Base-by-base conservation (phyloP, 805 yeast species). In the Diddensiella transvaalensis region DNA sequence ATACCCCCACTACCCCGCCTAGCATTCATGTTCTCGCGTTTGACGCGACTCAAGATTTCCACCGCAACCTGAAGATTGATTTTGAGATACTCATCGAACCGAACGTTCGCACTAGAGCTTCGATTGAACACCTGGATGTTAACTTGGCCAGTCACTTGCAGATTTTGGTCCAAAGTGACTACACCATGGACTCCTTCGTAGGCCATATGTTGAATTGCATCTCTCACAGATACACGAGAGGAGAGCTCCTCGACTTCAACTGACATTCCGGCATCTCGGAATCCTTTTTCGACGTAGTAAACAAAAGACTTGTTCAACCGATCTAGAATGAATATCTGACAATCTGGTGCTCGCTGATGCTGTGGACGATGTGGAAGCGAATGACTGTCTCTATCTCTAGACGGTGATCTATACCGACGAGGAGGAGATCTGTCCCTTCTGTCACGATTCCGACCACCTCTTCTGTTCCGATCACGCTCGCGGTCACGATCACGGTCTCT, bases 1-100 rank as follows among this genome's bases (percentile, higher is more conserved):
- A n/a, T n/a, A 26, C 32, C 32, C 22, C 42, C 26, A 18, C 24
- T 21, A 17, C 35, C 11, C 43, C 22, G 36, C 29, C 15, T 23
- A n/a, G 46, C 21, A 15, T 17, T 36, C 18, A 15, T 18, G 2
- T 42, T 21, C 26, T 56, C 49, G 18, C 40, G 52, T 44, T 53
- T 60, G 22, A 60, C 56, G 2, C 64, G 57, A 13, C 65, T 57
- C n/a, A 83, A 55, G 18, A 85, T 66, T 42, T 79, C 80, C 11
- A 83, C 75, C 0, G 90, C 90, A 39, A 79, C 83, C 33, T 79
- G 78, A 6, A 80, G 69, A 2, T 82, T 80, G n/a, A 88, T 73
- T 41, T 78, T 77, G 2, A 83, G 75, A 60, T 88, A 89, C 60
- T 89, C 96, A 59, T 88, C 96, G 63, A 85, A 90, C 19, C 60